Percentiles rank a stretch among this genome's conserved stretches.
Evolutionary conservation across 1,284 basidiomycete species (phyloP).

Genomic region (Ceratorhiza oryzae-sativae): DNA sequence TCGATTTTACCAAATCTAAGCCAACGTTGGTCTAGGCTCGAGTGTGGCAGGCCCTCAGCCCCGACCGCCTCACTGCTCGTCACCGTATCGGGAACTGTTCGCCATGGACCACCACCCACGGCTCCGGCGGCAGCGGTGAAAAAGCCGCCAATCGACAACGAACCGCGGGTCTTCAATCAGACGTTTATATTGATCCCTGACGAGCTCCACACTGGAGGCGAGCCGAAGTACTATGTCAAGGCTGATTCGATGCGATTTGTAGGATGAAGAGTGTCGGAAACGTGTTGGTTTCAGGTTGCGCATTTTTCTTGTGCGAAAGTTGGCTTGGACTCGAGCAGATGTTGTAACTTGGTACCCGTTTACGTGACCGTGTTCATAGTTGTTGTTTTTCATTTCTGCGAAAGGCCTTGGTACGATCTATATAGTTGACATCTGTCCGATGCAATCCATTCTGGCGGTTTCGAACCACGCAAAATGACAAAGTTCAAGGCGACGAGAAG

Average conservation of each 20-base stretch:
- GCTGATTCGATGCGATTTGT: conserved; percentile 80
- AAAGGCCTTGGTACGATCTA: too few species aligned
- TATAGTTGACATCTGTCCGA: too few species aligned
- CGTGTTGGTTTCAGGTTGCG: not conserved
- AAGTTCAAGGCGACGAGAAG: not conserved
- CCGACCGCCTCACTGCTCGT: conserved; percentile 72
- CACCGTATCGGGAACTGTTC: conserved; percentile 78
- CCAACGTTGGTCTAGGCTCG: not conserved
- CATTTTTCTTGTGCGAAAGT: not conserved
- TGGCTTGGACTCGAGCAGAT: not conserved
- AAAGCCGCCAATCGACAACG: conserved; percentile 64
- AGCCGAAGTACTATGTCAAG: conserved; percentile 74
- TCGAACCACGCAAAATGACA: not conserved
- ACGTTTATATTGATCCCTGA: conserved; percentile 85
- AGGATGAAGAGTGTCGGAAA: conserved; percentile 54
- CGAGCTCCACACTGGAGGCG: conserved; percentile 49
- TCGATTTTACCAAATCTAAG: conserved; percentile 11
- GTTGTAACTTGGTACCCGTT: not conserved
- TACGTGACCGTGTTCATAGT: not conserved
- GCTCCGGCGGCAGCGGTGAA: conserved; percentile 49
- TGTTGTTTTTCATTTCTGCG: not conserved
- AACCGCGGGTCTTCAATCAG: conserved; percentile 83
- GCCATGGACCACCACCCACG: conserved; percentile 64
- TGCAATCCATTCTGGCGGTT: not conserved
- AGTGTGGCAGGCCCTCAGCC: conserved; percentile 35